Evolutionary conservation across 768 basidiomycete species (phyloP), one percentile per base, ranked within the genome.

Genomic region (Phanerodontia chrysosporium): DNA sequence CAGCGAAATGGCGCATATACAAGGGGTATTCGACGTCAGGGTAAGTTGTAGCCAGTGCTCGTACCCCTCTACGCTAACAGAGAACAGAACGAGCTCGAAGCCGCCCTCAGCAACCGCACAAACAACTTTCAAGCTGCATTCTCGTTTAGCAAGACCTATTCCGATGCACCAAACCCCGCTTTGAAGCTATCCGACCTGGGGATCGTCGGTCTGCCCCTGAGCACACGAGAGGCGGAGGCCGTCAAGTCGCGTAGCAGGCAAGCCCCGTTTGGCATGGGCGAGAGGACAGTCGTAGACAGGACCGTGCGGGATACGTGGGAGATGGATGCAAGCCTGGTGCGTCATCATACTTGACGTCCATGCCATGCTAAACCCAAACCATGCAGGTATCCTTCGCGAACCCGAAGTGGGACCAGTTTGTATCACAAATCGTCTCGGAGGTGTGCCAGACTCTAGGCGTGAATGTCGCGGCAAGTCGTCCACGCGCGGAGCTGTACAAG

Each of bases 221-320:
- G 66, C 42, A 58, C 66, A 32, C 66, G 73, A 2, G 78, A 78
- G 28, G 80, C 79, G 1, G 67, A 70, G 42, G 48, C 65, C 1
- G 70, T 83, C 44, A 77, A 75, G 24, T 59, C 67, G 0, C 56
- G 62, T 16, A 69, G 76, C 6, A 58, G 59, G 5, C 76, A 76
- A 62, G 77, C 80, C 1, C 78, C 79, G 0, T 82, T 76, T 64
- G 80, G 80, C 1, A 73, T 75, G 54, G 78, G 77, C 16, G 72
- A 75, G 35, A 65, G 71, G 10, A 81, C 77, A 0, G 61, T 80
- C 7, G 71, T 80, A 1, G 74, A 81, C 60, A 79, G 68, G 42
- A 63, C 69, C 1, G 78, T 81, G 8, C 67, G 79, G 12, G 75
- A 82, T 70, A 80, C 78, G 4, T 83, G 79, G 79, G 79, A 82